These are phyloP conservation scores for Gardenia jasminoides DNA, from an alignment of 257 asterid genomes.

Conservation along the genomic window DNA sequence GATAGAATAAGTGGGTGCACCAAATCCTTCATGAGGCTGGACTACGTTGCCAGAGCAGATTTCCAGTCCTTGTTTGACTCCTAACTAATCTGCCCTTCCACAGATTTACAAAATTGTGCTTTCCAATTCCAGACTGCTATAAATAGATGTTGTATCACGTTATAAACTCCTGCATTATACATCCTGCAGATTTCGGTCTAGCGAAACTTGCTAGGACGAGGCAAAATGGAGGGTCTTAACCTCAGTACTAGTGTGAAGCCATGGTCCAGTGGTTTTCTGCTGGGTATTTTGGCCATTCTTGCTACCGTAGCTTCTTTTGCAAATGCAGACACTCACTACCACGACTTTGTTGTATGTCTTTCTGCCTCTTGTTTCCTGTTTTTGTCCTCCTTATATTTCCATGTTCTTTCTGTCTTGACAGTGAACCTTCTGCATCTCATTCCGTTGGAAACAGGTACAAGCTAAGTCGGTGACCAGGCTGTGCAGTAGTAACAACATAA, in stretches of 20 bases:
- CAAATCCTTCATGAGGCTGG: slow-evolving; percentile 20
- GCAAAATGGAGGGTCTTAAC: slow-evolving; percentile 13
- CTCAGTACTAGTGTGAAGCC: background rate
- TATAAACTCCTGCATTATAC: too few species aligned
- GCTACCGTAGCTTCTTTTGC: slow-evolving; percentile 12
- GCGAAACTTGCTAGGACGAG: background rate
- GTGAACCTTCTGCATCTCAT: too few species aligned
- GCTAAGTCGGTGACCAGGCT: slow-evolving; percentile 46
- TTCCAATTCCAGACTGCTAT: background rate
- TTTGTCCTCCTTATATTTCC: background rate
- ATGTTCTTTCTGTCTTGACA: too few species aligned
- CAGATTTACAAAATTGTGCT: background rate
- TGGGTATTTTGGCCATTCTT: slow-evolving; percentile 15
- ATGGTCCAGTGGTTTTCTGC: slow-evolving; percentile 7
- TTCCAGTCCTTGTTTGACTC: background rate
- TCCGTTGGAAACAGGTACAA: slow-evolving; percentile 17
- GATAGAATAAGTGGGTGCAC: slow-evolving; percentile 22
- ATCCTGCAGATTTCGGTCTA: background rate
- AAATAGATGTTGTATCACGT: slow-evolving; percentile 5
- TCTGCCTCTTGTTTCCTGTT: background rate
- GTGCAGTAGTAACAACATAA: slow-evolving; percentile 59
- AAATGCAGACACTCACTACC: slow-evolving; percentile 29
- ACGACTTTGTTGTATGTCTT: slow-evolving; percentile 27
- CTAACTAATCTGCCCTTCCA: slow-evolving; percentile 19
- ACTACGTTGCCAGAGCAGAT: slow-evolving; percentile 5